These are phyloP conservation scores for Hypomyces perniciosus DNA, from an alignment of 2,329 filamentous ascomycete genomes.

Conservation along the genomic window DNA sequence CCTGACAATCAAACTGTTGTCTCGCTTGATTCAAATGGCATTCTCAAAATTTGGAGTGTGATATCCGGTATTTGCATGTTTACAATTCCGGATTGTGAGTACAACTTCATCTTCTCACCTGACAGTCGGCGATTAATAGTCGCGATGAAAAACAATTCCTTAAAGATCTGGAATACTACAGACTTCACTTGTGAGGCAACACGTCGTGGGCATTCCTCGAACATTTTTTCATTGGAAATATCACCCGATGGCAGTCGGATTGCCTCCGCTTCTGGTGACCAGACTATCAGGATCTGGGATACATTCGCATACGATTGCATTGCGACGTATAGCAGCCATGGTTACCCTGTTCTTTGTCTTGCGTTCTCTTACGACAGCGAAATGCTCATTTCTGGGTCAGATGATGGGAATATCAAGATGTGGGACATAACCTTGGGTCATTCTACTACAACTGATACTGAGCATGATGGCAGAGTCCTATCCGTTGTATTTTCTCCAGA, in stretches of 20 bases:
- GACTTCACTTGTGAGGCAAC: not conserved
- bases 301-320: not conserved
- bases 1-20: no score
- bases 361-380: not conserved
- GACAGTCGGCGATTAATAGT: not conserved
- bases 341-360: not conserved
- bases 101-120: no score
- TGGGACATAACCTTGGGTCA: not conserved
- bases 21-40: no score
- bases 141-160: not conserved
- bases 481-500: constrained; percentile 1
- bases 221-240: not conserved
- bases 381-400: not conserved
- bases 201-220: rapidly evolving
- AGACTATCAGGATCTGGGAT: constrained; percentile 1
- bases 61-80: no score
- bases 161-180: not conserved
- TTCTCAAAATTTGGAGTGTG: no score
- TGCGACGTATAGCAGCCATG: not conserved
- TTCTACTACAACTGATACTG: rapidly evolving
- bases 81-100: no score
- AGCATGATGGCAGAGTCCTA: not conserved
- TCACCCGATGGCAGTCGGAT: not conserved
- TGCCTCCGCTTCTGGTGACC: not conserved
- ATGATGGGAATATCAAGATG: not conserved